Evolutionary conservation across 1,284 basidiomycete genomes (phyloP).

Genomic region (Pterula multifida): DNA sequence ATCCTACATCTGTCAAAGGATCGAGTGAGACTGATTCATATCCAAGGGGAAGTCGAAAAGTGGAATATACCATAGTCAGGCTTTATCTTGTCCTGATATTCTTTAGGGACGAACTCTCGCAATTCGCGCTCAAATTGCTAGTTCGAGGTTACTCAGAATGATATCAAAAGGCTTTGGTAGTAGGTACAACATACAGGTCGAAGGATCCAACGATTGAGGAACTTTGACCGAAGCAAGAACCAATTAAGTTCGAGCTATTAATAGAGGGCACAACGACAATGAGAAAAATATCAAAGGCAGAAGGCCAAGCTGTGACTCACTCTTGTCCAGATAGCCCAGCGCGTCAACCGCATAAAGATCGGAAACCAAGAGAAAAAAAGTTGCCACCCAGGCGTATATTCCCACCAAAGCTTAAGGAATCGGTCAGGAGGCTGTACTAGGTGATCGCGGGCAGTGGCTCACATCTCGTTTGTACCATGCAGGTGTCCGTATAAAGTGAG

Average conservation of each 20-base stretch:
- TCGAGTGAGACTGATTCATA: constrained; percentile 15
- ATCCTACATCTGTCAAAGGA: constrained; percentile 20
- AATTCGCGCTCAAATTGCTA: no score
- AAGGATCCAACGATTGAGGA: background rate
- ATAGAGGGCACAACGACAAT: background rate
- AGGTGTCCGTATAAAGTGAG: constrained; percentile 33
- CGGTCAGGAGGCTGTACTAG: background rate
- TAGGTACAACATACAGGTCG: background rate
- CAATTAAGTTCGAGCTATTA: background rate
- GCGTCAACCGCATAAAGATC: constrained; percentile 22
- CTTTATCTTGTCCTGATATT: constrained; percentile 27
- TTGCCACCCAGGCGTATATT: constrained; percentile 19
- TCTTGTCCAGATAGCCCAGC: constrained; percentile 19
- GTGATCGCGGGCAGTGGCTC: no score
- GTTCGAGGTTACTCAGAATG: no score
- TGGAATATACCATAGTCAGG: constrained; percentile 28
- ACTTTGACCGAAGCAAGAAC: background rate
- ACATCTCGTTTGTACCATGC: constrained; percentile 32
- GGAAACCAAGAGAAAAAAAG: constrained; percentile 29
- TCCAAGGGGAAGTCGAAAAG: constrained; percentile 12
- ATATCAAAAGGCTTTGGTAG: no score
- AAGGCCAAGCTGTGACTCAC: constrained; percentile 12
- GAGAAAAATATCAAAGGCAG: background rate
- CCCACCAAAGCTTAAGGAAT: constrained; percentile 15
- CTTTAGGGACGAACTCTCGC: constrained; percentile 20